These are phyloP conservation scores for Tylopilus balloui DNA, from an alignment of 768 basidiomycete genomes.

Conservation along the genomic window DNA sequence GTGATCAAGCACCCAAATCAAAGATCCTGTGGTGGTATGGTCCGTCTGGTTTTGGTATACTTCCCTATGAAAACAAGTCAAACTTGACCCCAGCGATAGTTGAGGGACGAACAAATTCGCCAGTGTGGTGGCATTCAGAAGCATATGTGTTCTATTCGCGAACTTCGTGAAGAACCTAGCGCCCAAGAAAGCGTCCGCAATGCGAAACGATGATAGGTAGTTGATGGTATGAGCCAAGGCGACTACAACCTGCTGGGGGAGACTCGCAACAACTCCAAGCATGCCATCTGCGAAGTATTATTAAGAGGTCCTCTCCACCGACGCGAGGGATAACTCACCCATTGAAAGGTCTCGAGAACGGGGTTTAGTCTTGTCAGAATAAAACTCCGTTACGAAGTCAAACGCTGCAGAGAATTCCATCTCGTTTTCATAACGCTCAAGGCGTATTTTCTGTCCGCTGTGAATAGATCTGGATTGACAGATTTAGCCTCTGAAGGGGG, in stretches of 20 bases:
- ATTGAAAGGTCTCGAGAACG: constrained; percentile 37
- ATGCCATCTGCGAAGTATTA: constrained; percentile 44
- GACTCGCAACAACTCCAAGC: constrained; percentile 56
- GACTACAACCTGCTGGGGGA: constrained; percentile 66
- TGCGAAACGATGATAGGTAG: constrained; percentile 67
- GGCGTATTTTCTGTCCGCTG: constrained; percentile 45
- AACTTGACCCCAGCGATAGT: background rate
- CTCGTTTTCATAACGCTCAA: constrained; percentile 52
- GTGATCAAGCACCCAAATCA: constrained; percentile 82
- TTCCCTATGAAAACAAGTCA: constrained; percentile 45
- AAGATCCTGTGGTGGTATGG: constrained; percentile 62
- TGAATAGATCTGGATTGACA: constrained; percentile 33
- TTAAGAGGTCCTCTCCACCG: background rate
- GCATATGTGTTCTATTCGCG: constrained; percentile 74
- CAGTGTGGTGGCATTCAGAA: constrained; percentile 83
- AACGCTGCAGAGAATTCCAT: constrained; percentile 71
- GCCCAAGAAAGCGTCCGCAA: constrained; percentile 75
- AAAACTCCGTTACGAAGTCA: constrained; percentile 59
- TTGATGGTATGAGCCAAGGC: constrained; percentile 70
- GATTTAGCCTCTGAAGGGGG: constrained; percentile 8
- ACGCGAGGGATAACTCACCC: constrained; percentile 1
- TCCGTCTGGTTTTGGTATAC: constrained; percentile 92
- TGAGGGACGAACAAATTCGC: constrained; percentile 55
- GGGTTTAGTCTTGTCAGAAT: constrained; percentile 46
- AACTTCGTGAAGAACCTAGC: constrained; percentile 79